phyloP scores from a whole-genome alignment of 1,284 basidiomycete genomes.

The Phellinidium pouzarii region DNA sequence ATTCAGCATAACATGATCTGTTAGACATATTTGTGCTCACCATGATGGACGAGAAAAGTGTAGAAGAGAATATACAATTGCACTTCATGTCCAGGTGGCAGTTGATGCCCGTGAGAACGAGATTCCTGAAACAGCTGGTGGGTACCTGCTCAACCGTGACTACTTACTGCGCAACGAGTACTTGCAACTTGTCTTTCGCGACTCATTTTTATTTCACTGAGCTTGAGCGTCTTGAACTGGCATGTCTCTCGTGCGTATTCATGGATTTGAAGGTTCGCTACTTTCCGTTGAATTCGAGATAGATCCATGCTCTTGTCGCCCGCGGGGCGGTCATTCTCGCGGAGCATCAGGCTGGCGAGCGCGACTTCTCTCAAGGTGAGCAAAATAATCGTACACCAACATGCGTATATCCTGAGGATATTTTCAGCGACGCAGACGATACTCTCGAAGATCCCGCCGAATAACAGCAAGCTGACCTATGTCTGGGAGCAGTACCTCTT shows the following conservation, averaged over 20 bases:
- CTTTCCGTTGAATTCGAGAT: neutral
- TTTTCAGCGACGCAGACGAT: slow-evolving; percentile 82
- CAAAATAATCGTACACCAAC: neutral
- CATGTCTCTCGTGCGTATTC: slow-evolving; percentile 38
- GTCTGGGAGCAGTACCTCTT: slow-evolving; percentile 95
- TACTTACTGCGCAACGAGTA: too few species aligned
- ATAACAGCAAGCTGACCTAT: slow-evolving; percentile 92
- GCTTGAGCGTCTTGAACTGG: neutral
- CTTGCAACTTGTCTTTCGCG: too few species aligned
- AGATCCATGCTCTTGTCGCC: slow-evolving; percentile 89
- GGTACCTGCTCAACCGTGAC: too few species aligned
- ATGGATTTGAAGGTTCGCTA: too few species aligned
- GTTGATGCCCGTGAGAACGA: neutral
- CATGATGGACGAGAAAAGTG: neutral
- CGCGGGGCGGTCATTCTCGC: slow-evolving; percentile 73
- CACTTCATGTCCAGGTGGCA: slow-evolving; percentile 4
- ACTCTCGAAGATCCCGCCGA: slow-evolving; percentile 89
- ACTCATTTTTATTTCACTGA: neutral
- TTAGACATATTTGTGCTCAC: neutral
- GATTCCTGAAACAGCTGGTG: neutral
- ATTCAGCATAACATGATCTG: neutral
- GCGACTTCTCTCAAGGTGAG: slow-evolving; percentile 60
- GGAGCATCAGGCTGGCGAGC: slow-evolving; percentile 72
- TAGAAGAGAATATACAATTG: too few species aligned
- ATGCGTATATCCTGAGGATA: neutral